phyloP scores from a whole-genome alignment of 2,329 filamentous ascomycete genomes.

The Tolypocladium guangdongense region DNA sequence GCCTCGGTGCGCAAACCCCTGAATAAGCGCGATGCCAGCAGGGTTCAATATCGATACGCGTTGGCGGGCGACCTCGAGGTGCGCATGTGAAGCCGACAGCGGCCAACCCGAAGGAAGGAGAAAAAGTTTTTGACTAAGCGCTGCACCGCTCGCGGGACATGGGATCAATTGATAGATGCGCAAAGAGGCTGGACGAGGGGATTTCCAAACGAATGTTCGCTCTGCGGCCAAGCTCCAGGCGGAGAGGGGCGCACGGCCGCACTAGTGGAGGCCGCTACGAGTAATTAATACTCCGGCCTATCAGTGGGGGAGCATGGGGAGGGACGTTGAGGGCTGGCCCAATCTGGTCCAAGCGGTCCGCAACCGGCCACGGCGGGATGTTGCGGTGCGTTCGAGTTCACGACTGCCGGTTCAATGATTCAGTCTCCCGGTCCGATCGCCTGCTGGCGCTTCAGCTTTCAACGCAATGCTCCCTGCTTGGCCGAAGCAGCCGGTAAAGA shows the following conservation, averaged over 20 bases:
- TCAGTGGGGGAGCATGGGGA: too few species aligned
- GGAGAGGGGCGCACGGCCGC: neutral
- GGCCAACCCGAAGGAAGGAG: too few species aligned
- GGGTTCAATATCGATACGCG: neutral
- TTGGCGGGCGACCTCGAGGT: neutral
- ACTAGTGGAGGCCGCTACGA: neutral
- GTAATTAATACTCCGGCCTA: too few species aligned
- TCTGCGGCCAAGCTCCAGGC: neutral
- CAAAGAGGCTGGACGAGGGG: neutral
- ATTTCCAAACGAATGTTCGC: neutral
- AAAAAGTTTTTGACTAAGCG: neutral
- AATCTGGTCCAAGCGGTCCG: neutral
- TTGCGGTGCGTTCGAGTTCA: neutral
- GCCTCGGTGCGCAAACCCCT: conserved; percentile 1
- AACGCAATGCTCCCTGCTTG: neutral
- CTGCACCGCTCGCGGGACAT: neutral
- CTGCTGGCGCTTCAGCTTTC: neutral
- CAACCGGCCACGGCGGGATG: neutral
- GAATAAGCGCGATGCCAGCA: neutral
- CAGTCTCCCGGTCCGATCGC: neutral
- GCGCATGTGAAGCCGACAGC: neutral
- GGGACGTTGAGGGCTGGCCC: neutral
- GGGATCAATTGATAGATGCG: neutral
- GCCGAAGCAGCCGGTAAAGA: neutral
- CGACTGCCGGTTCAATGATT: neutral